phyloP scores from a whole-genome alignment of 371 early-diverging fungal species.

The Syncephalastrum sp. region DNA sequence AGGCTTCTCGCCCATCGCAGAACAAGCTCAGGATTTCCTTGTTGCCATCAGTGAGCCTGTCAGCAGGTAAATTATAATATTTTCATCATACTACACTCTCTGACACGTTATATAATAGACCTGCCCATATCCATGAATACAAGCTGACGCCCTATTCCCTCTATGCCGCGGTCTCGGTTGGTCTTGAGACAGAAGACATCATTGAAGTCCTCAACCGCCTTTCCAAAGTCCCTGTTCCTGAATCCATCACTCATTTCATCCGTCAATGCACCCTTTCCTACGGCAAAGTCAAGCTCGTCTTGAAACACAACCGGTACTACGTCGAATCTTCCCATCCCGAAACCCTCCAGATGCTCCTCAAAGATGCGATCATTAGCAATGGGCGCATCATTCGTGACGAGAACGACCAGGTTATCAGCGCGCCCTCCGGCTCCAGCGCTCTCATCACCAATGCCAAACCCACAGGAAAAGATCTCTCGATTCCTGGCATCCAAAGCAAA shows the following conservation, averaged over 20 bases:
- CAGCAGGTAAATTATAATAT: constrained; percentile 57
- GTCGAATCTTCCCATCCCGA: constrained; percentile 90
- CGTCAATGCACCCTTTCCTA: constrained; percentile 90
- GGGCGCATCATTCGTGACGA: constrained; percentile 65
- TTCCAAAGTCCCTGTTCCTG: constrained; percentile 88
- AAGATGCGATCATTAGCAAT: constrained; percentile 75
- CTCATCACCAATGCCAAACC: constrained; percentile 47
- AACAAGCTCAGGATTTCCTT: constrained; percentile 97
- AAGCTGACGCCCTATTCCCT: constrained; percentile 97
- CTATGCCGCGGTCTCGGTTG: constrained; percentile 99
- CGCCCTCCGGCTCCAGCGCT: constrained; percentile 25
- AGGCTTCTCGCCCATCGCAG: constrained; percentile 92
- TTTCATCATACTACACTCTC: constrained; percentile 1
- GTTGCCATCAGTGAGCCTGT: constrained; percentile 99
- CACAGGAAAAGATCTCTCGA: constrained; percentile 59
- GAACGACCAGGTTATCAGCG: constrained; percentile 36
- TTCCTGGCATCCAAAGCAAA: constrained; percentile 57
- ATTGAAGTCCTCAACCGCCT: constrained; percentile 91
- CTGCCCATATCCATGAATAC: constrained; percentile 97
- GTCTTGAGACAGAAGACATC: constrained; percentile 95
- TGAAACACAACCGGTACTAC: constrained; percentile 95
- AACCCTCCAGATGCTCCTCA: constrained; percentile 80
- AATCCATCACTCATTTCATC: constrained; percentile 86
- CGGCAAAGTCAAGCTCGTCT: constrained; percentile 97
- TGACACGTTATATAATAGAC: constrained; percentile 54